Evolutionary conservation across 208 protist species (phyloP), one percentile per base, ranked within the genome.

Genomic region (Blastocrithidia nonstop): DNA sequence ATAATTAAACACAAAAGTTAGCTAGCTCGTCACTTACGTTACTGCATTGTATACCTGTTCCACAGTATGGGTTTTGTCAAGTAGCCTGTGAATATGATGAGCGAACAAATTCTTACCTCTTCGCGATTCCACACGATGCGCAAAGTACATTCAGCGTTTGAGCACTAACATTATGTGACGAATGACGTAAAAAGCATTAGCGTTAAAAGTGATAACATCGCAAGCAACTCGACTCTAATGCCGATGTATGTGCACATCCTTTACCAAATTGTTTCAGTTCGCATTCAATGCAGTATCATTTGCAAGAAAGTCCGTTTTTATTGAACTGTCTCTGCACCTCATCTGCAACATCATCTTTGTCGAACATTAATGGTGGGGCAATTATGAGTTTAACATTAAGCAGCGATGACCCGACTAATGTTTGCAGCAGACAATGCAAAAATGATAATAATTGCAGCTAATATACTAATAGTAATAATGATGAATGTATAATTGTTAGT

Each of bases 341-440:
- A 20, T 33, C 0, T 57, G 45, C 25, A 25, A 53, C 4, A 38
- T 53, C 33, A 57, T 51, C 28, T 87, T 79, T 39, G 68, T 66
- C 23, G 53, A 57, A 1, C 60, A 61, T 79, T 26, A 82, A 90
- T 41, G 68, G 67, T 24, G 80, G 80, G n/a, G 67, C 38, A 0
- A 76, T 86, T n/a, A 86, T 90, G 80, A 61, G 64, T 20, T 54
- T 85, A 20, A 48, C 47, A n/a, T 64, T 71, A 37, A 59, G 63
- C 35, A 54, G 66, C 13, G 44, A 61, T 20, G 17, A 41, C 36
- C n/a, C n/a, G n/a, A n/a, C n/a, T n/a, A n/a, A n/a, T n/a, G 29
- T 35, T n/a, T n/a, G 29, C n/a, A n/a, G 29, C n/a, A n/a, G 29
- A 11, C 29, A 35, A 11, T n/a, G n/a, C 29, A n/a, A n/a, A 35